Conservation (phyloP, 148 eudicot species). For the Vaccinium darrowii region DNA sequence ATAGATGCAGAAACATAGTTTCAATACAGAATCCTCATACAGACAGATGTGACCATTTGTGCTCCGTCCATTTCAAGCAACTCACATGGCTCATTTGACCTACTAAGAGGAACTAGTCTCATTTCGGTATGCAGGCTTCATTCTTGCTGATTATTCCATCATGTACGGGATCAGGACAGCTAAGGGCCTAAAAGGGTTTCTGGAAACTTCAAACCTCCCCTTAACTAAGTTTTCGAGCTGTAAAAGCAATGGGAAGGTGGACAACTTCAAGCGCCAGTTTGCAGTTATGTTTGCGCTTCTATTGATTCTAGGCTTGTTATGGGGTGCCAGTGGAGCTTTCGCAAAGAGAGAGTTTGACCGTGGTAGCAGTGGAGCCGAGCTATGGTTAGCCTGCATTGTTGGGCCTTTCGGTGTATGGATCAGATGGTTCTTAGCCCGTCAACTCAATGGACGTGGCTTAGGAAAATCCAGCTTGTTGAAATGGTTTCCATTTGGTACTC, state of each 20-base stretch:
- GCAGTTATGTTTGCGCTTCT: slow-evolving; percentile 35
- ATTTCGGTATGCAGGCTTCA: slow-evolving; percentile 46
- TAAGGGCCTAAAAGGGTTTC: slow-evolving; percentile 42
- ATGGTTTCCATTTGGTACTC: slow-evolving; percentile 92
- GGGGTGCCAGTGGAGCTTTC: slow-evolving; percentile 47
- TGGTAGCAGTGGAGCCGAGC: slow-evolving; percentile 58
- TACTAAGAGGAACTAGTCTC: neutral
- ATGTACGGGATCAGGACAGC: slow-evolving; percentile 70
- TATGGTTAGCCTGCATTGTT: slow-evolving; percentile 78
- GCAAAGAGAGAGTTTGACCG: slow-evolving; percentile 44
- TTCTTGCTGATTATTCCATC: slow-evolving; percentile 67
- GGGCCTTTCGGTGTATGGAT: slow-evolving; percentile 87
- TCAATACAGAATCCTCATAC: neutral
- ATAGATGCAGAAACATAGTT: neutral
- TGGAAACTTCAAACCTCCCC: slow-evolving; percentile 18
- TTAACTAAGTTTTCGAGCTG: neutral
- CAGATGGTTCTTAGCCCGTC: slow-evolving; percentile 76
- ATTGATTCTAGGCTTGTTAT: slow-evolving; percentile 42
- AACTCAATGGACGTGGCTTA: slow-evolving; percentile 74
- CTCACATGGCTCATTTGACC: neutral
- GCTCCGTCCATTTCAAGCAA: neutral
- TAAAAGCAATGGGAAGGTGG: slow-evolving; percentile 21
- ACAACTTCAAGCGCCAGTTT: slow-evolving; percentile 27
- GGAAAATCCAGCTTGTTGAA: slow-evolving; percentile 49
- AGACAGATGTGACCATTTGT: neutral